Conservation (phyloP, 768 basidiomycete genomes). For the Porpolomopsis calyptriformis region DNA sequence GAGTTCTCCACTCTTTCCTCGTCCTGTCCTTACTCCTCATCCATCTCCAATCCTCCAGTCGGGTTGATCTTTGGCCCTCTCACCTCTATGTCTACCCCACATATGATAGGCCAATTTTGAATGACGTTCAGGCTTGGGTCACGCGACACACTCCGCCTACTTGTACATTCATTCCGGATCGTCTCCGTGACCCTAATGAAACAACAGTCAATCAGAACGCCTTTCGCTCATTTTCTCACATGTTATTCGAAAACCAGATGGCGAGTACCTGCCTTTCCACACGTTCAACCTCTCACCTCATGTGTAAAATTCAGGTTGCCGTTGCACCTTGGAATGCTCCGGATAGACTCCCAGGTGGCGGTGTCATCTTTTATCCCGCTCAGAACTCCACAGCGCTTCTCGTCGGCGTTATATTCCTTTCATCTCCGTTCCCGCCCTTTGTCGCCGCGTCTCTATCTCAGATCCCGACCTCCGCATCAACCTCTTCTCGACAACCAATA, state of each 20-base stretch:
- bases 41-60: conserved; percentile 19
- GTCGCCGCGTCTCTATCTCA: conserved; percentile 13
- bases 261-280: conserved; percentile 25
- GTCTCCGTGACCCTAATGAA: conserved; percentile 37
- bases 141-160: conserved; percentile 36
- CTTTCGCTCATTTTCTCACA: conserved; percentile 45
- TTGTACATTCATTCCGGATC: conserved; percentile 56
- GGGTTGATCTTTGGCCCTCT: conserved; percentile 47
- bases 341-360: conserved; percentile 36
- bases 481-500: too few relatives aligned
- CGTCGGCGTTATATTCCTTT: conserved; percentile 41
- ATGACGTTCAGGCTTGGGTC: conserved; percentile 43
- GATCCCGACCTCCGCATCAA: conserved; percentile 3
- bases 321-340: conserved; percentile 39
- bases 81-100: conserved; percentile 35
- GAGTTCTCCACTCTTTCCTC: conserved; percentile 24
- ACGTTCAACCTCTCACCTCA: too few relatives aligned
- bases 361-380: conserved; percentile 44
- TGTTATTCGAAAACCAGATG: conserved; percentile 41
- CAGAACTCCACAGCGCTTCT: conserved; percentile 41
- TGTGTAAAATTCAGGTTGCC: conserved; percentile 29
- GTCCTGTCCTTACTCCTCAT: conserved; percentile 19
- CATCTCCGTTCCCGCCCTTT: conserved; percentile 38
- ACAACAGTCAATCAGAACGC: conserved; percentile 41
- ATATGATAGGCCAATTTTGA: conserved; percentile 31